Conservation (phyloP, 805 yeast genomes). For the Teunomyces panamensis region DNA sequence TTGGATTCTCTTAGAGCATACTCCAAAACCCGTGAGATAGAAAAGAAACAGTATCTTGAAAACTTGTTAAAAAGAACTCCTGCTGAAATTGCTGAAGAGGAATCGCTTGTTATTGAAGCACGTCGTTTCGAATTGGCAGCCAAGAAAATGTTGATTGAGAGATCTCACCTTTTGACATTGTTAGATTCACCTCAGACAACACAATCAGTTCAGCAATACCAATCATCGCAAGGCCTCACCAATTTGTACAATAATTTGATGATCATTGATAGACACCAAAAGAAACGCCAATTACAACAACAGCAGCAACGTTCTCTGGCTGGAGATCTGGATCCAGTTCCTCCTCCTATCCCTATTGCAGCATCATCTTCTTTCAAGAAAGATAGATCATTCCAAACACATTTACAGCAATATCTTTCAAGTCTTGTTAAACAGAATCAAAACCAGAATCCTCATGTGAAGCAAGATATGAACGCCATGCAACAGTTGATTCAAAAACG, state of each 20-base stretch:
- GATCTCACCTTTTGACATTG: conserved; percentile 72
- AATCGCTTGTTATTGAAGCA: conserved; percentile 88
- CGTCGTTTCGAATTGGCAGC: conserved; percentile 90
- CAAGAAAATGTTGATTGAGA: conserved; percentile 78
- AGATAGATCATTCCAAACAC: conserved; percentile 43
- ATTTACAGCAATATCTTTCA: conserved; percentile 41
- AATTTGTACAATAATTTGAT: conserved; percentile 80
- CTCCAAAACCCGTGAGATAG: conserved; percentile 67
- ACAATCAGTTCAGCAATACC: conserved; percentile 70
- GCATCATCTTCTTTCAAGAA: conserved; percentile 49
- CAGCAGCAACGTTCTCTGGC: conserved; percentile 14
- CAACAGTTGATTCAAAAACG: conserved; percentile 50
- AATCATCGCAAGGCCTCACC: conserved; percentile 84
- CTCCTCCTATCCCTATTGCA: conserved; percentile 56
- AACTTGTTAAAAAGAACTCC: conserved; percentile 81
- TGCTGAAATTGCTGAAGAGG: conserved; percentile 97
- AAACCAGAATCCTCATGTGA: conserved; percentile 19
- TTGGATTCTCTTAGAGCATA: conserved; percentile 61
- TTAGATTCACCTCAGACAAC: conserved; percentile 84
- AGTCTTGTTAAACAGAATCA: conserved; percentile 35
- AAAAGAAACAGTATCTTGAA: conserved; percentile 77
- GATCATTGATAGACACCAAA: conserved; percentile 60
- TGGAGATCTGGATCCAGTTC: conserved; percentile 43
- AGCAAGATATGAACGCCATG: conserved; percentile 36
- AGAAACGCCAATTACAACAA: conserved; percentile 49